phyloP scores from a whole-genome alignment of 2,329 filamentous ascomycete species.

The Pseudogymnoascus destructans region DNA sequence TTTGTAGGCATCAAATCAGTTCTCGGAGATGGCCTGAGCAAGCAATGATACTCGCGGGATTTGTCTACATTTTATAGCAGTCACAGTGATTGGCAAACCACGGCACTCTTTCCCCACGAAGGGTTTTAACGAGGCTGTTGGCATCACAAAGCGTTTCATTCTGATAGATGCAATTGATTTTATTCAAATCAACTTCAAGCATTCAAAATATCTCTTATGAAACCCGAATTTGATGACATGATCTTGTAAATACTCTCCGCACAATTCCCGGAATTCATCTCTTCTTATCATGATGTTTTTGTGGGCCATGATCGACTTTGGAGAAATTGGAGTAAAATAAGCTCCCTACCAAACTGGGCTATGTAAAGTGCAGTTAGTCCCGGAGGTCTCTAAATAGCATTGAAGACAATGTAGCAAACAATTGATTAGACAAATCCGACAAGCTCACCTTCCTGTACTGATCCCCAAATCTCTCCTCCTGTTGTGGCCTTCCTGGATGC shows the following conservation, averaged over 20 bases:
- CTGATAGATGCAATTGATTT: conserved; percentile 8
- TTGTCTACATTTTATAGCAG: conserved; percentile 3
- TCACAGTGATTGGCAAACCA: conserved; percentile 5
- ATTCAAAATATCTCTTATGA: background rate
- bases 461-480: conserved; percentile 6
- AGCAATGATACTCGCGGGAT: background rate
- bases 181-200: background rate
- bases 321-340: background rate
- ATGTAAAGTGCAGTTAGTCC: background rate
- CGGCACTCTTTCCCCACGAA: background rate
- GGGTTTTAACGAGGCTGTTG: conserved; percentile 1
- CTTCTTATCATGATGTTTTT: background rate
- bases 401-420: background rate
- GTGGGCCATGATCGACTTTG: background rate
- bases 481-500: conserved; percentile 2
- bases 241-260: background rate
- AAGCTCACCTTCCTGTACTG: conserved; percentile 2
- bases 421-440: no score
- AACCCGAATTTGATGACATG: background rate
- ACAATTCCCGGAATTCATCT: background rate
- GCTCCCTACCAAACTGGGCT: background rate
- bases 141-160: conserved; percentile 1
- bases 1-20: background rate
- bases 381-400: background rate
- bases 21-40: conserved; percentile 3